A percentile compares a stretch with the other conserved stretches of the same genome.
phyloP scores from a whole-genome alignment of 106 monocot genomes.

The Dendrobium huoshanense region DNA sequence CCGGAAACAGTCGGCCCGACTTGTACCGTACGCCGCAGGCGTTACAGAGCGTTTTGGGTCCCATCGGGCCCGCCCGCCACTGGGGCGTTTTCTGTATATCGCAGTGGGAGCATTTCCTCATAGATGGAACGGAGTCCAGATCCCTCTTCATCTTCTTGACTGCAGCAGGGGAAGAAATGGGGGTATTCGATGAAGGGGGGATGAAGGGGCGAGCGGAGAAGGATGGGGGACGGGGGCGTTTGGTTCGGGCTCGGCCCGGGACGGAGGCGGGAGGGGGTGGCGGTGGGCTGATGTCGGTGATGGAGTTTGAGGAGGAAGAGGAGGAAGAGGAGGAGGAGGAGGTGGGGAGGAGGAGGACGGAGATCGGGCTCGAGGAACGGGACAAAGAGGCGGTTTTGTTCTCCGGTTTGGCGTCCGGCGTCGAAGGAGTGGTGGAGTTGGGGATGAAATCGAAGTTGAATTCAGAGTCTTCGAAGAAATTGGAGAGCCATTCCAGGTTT shows the following conservation, averaged over 20 bases:
- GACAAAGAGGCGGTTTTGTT: neutral
- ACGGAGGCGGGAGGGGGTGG: conserved; percentile 10
- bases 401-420: neutral
- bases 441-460: conserved; percentile 22
- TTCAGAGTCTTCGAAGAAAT: conserved; percentile 62
- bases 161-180: conserved; percentile 8
- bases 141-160: neutral
- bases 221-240: conserved; percentile 46
- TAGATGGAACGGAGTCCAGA: neutral
- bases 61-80: conserved; percentile 25
- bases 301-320: conserved; percentile 26
- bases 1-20: conserved; percentile 30
- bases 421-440: neutral
- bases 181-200: conserved; percentile 6
- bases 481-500: conserved; percentile 73
- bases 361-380: conserved; percentile 58
- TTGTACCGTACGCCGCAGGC: conserved; percentile 27
- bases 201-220: conserved; percentile 21
- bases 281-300: conserved; percentile 1
- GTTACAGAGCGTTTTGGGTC: conserved; percentile 22
- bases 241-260: conserved; percentile 57
- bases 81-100: conserved; percentile 15
- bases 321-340: conserved; percentile 4
- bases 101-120: neutral
- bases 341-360: conserved; percentile 37